These are phyloP conservation scores for Ramalina intermedia DNA, from an alignment of 495 filamentous ascomycete genomes.

Conservation along the genomic window DNA sequence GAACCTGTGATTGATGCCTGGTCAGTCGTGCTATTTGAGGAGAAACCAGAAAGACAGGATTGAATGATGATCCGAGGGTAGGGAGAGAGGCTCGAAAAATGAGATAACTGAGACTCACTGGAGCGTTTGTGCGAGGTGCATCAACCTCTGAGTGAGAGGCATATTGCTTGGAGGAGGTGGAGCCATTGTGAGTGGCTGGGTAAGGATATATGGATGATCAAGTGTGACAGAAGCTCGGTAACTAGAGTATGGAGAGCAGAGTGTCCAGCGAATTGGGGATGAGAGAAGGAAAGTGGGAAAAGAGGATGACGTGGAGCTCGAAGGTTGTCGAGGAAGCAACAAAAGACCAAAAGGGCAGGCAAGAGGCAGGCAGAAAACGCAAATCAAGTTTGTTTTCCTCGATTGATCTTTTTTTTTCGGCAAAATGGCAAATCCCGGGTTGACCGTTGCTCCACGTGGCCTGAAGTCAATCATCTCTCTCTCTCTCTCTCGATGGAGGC, in stretches of 20 bases:
- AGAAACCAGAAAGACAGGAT: no score
- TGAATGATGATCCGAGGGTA: background rate
- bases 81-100: no score
- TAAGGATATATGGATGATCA: background rate
- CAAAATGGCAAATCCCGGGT: no score
- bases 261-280: background rate
- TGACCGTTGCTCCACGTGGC: no score
- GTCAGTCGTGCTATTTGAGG: no score
- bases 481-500: no score
- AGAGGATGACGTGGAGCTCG: slow-evolving; percentile 1
- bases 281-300: background rate
- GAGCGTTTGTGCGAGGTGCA: slow-evolving; percentile 67
- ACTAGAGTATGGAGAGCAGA: slow-evolving; percentile 2
- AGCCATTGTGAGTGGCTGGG: slow-evolving; percentile 42
- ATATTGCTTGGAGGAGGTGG: slow-evolving; percentile 49
- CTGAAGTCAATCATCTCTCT: no score
- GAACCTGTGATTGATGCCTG: slow-evolving; percentile 26
- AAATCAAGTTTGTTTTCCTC: no score
- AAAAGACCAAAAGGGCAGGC: background rate
- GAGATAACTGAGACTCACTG: slow-evolving; percentile 75
- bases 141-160: slow-evolving; percentile 60
- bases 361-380: background rate
- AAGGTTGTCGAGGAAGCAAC: background rate
- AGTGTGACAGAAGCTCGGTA: background rate
- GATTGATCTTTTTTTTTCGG: no score